Evolutionary conservation across 768 basidiomycete species (phyloP), one percentile per base, ranked within the genome.

Genomic region (Pleurotus cornucopiae): DNA sequence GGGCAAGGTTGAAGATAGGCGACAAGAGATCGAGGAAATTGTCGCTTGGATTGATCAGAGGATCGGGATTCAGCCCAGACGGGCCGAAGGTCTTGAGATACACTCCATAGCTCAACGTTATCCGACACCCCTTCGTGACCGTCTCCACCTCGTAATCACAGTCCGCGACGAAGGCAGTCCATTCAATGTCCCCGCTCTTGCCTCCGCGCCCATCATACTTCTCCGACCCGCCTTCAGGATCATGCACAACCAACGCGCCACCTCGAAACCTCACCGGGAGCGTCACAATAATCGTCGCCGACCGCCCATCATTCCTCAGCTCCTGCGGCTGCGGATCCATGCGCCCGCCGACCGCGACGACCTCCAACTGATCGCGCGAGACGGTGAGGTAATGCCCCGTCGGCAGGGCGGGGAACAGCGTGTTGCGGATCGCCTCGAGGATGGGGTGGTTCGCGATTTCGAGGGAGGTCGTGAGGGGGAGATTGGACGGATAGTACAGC

Each of bases 391-490:
- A 84, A 63, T 89, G 82, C 2, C 89, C 89, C 0, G 72, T 64
- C 3, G 88, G 83, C 3, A 91, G 74, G 23, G 77, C 75, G 0
- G 89, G 88, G 69, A 91, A 91, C n/a, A 93, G 73, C 0, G 84
- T 74, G 55, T 73, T 83, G 46, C 84, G 83, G 18, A 91, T 75
- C 0, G 89, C 84, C 60, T 90, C 89, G 58, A 93, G 80, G 65
- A 93, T 85, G 2, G 90, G 90, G 64, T 89, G 88, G 66, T 86
- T 90, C 16, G 89, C 79, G 59, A 93, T 78, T 62, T 93, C 90
- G 61, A 92, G 80, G 0, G 90, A 86, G 21, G 86, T 75, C 0
- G 87, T 89, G 56, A 91, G 71, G 14, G 89, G 86, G 46, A 89
- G 82, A 53, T 78, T 85, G 6, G 83, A 74, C 6, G 89, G 90